A percentile compares a stretch with the other conserved stretches of the same genome.
These are phyloP conservation scores for Bimuria novae-zelandiae DNA, from an alignment of 2,329 filamentous ascomycete species.

Conservation along the genomic window DNA sequence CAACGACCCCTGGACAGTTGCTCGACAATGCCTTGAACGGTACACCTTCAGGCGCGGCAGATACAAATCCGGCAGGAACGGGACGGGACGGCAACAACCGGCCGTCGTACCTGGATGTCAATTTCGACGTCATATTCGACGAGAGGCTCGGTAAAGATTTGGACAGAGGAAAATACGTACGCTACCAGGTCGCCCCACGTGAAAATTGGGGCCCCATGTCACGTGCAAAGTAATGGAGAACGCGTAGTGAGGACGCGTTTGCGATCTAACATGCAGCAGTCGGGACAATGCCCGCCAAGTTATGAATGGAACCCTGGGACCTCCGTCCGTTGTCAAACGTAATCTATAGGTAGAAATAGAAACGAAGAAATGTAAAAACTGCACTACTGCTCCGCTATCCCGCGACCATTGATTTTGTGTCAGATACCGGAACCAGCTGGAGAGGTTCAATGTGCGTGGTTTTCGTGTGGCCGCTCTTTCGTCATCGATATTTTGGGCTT, in stretches of 20 bases:
- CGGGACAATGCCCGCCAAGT: background rate
- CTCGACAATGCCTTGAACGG: conserved; percentile 3
- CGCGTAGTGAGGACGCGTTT: conserved; percentile 4
- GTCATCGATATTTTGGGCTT: background rate
- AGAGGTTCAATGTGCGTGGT: background rate
- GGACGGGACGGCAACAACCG: background rate
- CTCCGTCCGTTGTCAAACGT: background rate
- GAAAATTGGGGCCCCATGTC: conserved; percentile 92
- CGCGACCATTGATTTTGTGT: no score
- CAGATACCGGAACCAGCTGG: no score
- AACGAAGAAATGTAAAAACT: background rate
- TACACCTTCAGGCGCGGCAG: conserved; percentile 11
- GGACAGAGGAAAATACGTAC: conserved; percentile 69
- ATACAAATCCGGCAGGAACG: background rate
- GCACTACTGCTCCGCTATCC: background rate
- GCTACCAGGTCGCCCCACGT: conserved; percentile 88
- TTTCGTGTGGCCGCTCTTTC: background rate
- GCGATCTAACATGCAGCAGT: background rate
- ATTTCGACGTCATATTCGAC: conserved; percentile 75
- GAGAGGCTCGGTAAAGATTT: conserved; percentile 74
- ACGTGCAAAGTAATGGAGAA: conserved; percentile 48
- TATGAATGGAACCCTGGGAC: background rate
- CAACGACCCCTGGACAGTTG: background rate
- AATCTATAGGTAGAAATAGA: no score
- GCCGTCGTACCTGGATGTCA: conserved; percentile 33